These are phyloP conservation scores for Dothidotthia symphoricarpi DNA, from an alignment of 2,329 filamentous ascomycete genomes.

Conservation along the genomic window DNA sequence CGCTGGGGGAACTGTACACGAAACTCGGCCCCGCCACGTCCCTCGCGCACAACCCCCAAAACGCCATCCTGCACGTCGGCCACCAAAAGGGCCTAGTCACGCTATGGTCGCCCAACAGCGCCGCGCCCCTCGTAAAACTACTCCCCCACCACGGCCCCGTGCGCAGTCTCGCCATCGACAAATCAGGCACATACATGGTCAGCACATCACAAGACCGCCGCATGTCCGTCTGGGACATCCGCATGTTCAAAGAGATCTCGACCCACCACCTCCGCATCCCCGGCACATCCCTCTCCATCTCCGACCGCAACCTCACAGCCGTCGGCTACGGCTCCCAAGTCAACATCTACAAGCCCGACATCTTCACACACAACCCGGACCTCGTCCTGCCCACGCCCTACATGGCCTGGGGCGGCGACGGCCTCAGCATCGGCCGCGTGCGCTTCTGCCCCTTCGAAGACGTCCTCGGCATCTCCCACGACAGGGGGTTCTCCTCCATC, in stretches of 20 bases:
- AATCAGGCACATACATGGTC: slow-evolving; percentile 93
- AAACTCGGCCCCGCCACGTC: slow-evolving; percentile 80
- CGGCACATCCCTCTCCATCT: slow-evolving; percentile 80
- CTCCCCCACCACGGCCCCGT: slow-evolving; percentile 88
- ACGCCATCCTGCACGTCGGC: slow-evolving; percentile 86
- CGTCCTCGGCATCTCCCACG: slow-evolving; percentile 80
- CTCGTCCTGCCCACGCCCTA: slow-evolving; percentile 83
- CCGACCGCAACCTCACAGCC: slow-evolving; percentile 81
- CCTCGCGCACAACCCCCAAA: slow-evolving; percentile 84
- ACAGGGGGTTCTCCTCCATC: slow-evolving; percentile 82
- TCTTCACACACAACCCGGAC: slow-evolving; percentile 75
- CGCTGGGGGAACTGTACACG: slow-evolving; percentile 82
- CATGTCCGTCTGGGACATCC: slow-evolving; percentile 95
- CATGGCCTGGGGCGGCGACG: slow-evolving; percentile 88
- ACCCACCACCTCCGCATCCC: slow-evolving; percentile 82
- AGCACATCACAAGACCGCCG: slow-evolving; percentile 84
- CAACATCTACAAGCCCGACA: slow-evolving; percentile 78
- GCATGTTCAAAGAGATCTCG: slow-evolving; percentile 90
- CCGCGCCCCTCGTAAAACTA: slow-evolving; percentile 84
- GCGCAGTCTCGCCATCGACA: slow-evolving; percentile 77
- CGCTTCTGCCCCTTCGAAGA: slow-evolving; percentile 96
- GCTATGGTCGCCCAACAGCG: slow-evolving; percentile 90
- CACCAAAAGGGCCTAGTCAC: slow-evolving; percentile 95
- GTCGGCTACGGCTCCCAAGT: slow-evolving; percentile 89
- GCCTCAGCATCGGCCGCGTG: slow-evolving; percentile 74